Percentiles rank a stretch among this genome's conserved stretches.
phyloP scores from a whole-genome alignment of 2,329 filamentous ascomycete species.

The Ophiosphaerella narmari region DNA sequence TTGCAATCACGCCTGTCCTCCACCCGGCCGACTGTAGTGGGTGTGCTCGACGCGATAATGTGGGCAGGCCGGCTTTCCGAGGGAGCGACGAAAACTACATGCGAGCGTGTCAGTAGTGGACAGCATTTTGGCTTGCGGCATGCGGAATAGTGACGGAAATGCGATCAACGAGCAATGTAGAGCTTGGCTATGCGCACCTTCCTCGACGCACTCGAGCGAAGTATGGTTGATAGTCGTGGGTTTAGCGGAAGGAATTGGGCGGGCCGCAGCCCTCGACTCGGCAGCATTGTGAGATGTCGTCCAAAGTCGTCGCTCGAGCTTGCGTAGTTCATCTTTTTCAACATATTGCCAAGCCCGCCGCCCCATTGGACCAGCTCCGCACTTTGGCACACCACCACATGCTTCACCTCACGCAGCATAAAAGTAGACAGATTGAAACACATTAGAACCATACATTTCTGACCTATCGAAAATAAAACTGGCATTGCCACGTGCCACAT shows the following conservation, averaged over 20 bases:
- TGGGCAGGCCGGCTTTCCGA: conserved; percentile 22
- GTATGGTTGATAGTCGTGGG: conserved; percentile 25
- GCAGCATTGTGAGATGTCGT: conserved; percentile 51
- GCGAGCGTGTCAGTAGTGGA: conserved; percentile 9
- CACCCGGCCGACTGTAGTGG: conserved; percentile 31
- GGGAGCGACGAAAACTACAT: conserved; percentile 41
- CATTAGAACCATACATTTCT: conserved; percentile 14
- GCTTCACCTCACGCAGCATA: not conserved
- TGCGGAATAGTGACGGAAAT: conserved; percentile 7
- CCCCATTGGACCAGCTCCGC: conserved; percentile 16
- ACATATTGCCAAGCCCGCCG: conserved; percentile 27
- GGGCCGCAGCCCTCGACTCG: conserved; percentile 53
- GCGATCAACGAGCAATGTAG: conserved; percentile 1
- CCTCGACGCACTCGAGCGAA: conserved; percentile 32
- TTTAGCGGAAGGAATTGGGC: conserved; percentile 31
- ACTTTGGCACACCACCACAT: not conserved
- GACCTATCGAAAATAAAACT: conserved; percentile 12
- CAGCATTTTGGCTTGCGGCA: conserved; percentile 6
- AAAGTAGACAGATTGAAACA: not conserved
- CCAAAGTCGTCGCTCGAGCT: conserved; percentile 21
- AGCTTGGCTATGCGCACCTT: conserved; percentile 34
- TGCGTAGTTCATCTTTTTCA: conserved; percentile 27
- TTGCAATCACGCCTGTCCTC: conserved; percentile 27
- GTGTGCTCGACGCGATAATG: conserved; percentile 28
- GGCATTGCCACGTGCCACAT: conserved; percentile 14